A percentile compares a stretch with the other conserved stretches of the same genome.
These are phyloP conservation scores for Erodium chrysanthum DNA, from an alignment of 441 rosid species.

Conservation along the genomic window DNA sequence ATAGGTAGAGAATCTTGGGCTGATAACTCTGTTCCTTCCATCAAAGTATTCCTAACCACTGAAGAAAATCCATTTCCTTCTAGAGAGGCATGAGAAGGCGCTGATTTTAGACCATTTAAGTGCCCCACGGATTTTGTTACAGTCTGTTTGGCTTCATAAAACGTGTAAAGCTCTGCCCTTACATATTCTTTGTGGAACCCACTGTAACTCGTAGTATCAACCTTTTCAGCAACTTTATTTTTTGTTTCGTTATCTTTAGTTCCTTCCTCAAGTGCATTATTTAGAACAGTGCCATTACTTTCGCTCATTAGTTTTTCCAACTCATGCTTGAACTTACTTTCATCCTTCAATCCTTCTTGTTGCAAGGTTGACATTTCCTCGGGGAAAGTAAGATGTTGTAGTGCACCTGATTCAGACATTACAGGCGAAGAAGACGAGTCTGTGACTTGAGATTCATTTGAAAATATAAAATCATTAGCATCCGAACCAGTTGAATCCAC, in stretches of 20 bases:
- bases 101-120: constrained; percentile 28
- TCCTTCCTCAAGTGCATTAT: constrained; percentile 21
- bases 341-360: constrained; percentile 19
- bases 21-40: constrained; percentile 27
- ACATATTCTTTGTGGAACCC: constrained; percentile 29
- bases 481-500: constrained; percentile 1
- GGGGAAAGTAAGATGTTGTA: constrained; percentile 27
- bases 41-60: constrained; percentile 31
- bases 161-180: constrained; percentile 55
- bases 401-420: constrained; percentile 27
- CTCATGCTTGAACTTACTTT: constrained; percentile 23
- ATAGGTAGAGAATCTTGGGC: constrained; percentile 25
- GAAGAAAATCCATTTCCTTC: constrained; percentile 33
- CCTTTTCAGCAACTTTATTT: constrained; percentile 20
- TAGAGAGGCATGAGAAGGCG: constrained; percentile 32
- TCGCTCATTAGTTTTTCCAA: constrained; percentile 19
- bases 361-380: constrained; percentile 25
- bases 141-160: constrained; percentile 38
- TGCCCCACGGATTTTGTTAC: constrained; percentile 25
- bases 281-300: constrained; percentile 14
- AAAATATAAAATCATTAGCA: constrained; percentile 13
- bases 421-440: constrained; percentile 18
- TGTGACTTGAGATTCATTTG: constrained; percentile 25
- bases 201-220: constrained; percentile 19
- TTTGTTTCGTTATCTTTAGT: constrained; percentile 18